Base-by-base conservation (phyloP, 2,329 filamentous ascomycete species). In the Pezicula rhizophila region DNA sequence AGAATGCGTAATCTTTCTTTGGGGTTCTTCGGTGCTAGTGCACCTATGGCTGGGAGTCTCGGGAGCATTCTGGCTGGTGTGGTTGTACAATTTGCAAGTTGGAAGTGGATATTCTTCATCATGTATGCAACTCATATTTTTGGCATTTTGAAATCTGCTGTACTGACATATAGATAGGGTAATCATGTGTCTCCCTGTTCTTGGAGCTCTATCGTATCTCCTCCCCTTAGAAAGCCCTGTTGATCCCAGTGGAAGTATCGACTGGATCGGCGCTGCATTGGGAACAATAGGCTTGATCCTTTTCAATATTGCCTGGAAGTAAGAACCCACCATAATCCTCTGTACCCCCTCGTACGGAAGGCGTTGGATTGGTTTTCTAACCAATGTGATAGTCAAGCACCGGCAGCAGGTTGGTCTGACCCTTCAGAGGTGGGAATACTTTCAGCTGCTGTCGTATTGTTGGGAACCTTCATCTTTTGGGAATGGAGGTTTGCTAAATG, bases 241-340 rank as follows among this genome's bases (percentile, higher is more conserved):
- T 26, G 65, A 70, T 53, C 53, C 52, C n/a, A 52, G 66, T 20
- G 70, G 68, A 2, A 64, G 60, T 23, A 61, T 71, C 23, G 70
- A 73, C 47, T 70, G 62, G 52, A 47, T 69, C 10, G 75, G 71
- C 1, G 66, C 66, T 2, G 59, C 57, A 6, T 59, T 74, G 3
- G 72, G 67, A 1, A 60, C 68, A 1, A 55, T 60, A 12, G 66
- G 67, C 5, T 55, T 77, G n/a, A 59, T 75, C 1, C 54, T 76
- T 0, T 77, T 76, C 49, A 77, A 74, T 47, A 66, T 78, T n/a
- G 68, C 68, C 1, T 77, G 73, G 69, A 77, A 76, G 73, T 75
- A 51, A 49, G 52, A 47, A n/a, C 2, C 26, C 14, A 8, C 15
- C 17, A n/a, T 12, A 31, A 7, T 26, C 14, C 4, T 12, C 5